Base-by-base conservation (phyloP, 1,284 basidiomycete species). In the Heterobasidion parviporum region DNA sequence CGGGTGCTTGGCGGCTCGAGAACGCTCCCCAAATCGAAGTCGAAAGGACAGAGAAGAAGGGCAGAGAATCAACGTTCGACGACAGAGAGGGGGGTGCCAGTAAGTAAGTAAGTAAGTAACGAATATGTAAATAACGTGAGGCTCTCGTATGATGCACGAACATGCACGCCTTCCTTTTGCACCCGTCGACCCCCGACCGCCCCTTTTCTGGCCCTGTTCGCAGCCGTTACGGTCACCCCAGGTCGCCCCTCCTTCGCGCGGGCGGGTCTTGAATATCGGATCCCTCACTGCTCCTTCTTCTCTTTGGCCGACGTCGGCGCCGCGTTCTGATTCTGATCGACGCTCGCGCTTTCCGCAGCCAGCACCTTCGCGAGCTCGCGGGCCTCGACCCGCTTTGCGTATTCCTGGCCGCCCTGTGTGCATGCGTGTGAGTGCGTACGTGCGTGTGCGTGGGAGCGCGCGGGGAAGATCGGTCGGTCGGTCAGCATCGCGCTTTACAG, bases 361-460 rank as follows among this genome's bases (percentile, higher is more conserved):
- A 79, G 75, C 51, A 79, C 57, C 59, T 73, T 77, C 38, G 76
- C 77, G 61, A 83, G 65, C 61, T 83, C 81, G 60, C 74, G 80
- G 54, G 73, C 78, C 67, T 92, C 91, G 51, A 78, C 61, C 35
- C 88, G 82, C 60, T 76, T 74, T 38, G 90, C 89, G 68, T 89
- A 94, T 73, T 91, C 90, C 67, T 94, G 91, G 35, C 92, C 92
- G 54, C 82, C 85, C 87, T 94, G 73, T 63, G 65, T 67, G 59
- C 63, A 63, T 50, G 26, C 6, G 5, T 5, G 26, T 6, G 26
- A 4, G 26, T 26, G 26, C 6, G 26, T 26, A 6, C 26, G 26
- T 4, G 26, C 26, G 26, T 26, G 26, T 26, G 26, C 5, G 26
- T 26, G 26, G 5, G 26, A 26, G 5, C 26, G 26, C 26, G 26